Percentiles rank a stretch among this genome's conserved stretches.
Evolutionary conservation across 768 basidiomycete genomes (phyloP).

Genomic region (Chalciporus piperatus): DNA sequence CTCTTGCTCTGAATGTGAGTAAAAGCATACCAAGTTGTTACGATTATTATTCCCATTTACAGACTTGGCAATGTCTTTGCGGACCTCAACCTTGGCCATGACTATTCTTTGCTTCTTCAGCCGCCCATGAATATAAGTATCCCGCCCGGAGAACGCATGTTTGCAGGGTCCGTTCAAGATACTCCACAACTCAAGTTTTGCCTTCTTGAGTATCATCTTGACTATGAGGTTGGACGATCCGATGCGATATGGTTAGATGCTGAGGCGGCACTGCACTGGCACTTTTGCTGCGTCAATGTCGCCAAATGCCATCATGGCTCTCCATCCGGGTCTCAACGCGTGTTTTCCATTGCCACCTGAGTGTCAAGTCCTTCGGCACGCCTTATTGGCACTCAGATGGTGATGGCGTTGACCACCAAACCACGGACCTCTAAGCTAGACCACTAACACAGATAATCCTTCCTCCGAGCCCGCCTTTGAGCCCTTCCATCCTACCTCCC

Average conservation of each 20-base stretch:
- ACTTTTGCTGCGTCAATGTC: background rate
- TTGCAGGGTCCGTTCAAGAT: slow-evolving; percentile 9
- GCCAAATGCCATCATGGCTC: background rate
- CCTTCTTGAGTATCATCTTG: background rate
- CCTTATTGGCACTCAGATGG: background rate
- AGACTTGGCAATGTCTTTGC: no score
- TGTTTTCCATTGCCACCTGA: slow-evolving; percentile 7
- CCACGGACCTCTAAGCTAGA: background rate
- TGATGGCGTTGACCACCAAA: background rate
- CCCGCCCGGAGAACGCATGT: slow-evolving; percentile 10
- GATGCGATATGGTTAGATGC: background rate
- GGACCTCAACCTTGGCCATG: slow-evolving; percentile 1
- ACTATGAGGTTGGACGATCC: background rate
- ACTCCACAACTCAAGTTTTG: background rate
- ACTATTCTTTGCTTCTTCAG: background rate
- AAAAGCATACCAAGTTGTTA: background rate
- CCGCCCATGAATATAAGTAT: slow-evolving; percentile 1
- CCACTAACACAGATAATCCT: no score
- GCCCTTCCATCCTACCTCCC: background rate
- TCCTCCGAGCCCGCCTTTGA: background rate
- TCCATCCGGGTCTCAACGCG: background rate
- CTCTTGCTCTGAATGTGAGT: no score
- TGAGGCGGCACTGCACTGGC: background rate
- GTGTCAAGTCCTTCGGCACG: background rate
- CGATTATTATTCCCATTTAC: background rate